Percentiles rank a stretch among this genome's conserved stretches.
phyloP scores from a whole-genome alignment of 345 rosid species.

The Brassica juncea region DNA sequence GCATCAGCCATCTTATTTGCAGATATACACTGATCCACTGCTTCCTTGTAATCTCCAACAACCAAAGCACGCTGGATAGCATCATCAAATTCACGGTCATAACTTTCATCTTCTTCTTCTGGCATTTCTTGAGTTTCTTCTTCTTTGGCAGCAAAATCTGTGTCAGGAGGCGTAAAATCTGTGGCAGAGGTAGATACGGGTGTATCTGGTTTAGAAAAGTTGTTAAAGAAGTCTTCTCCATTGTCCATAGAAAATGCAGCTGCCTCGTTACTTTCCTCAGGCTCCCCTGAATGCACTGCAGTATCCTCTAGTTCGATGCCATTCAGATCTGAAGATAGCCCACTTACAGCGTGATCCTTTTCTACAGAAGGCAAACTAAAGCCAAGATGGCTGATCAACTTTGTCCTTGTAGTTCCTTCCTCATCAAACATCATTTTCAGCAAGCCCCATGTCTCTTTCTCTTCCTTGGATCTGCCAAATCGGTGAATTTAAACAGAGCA shows the following conservation, averaged over 20 bases:
- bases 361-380: slow-evolving; percentile 66
- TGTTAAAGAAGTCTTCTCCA: slow-evolving; percentile 96
- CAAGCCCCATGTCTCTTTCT: slow-evolving; percentile 89
- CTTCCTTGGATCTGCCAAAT: slow-evolving; percentile 70
- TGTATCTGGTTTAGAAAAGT: slow-evolving; percentile 79
- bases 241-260: slow-evolving; percentile 66
- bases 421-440: slow-evolving; percentile 93
- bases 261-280: slow-evolving; percentile 50
- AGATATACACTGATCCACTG: slow-evolving; percentile 83
- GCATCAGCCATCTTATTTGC: slow-evolving; percentile 94
- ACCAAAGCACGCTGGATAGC: slow-evolving; percentile 85
- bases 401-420: slow-evolving; percentile 88
- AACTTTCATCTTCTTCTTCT: slow-evolving; percentile 61
- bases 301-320: slow-evolving; percentile 55
- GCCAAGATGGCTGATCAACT: slow-evolving; percentile 90
- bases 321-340: slow-evolving; percentile 56
- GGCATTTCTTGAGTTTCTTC: slow-evolving; percentile 52
- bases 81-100: slow-evolving; percentile 79
- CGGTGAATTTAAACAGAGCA: slow-evolving; percentile 25
- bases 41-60: slow-evolving; percentile 93
- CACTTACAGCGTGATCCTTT: slow-evolving; percentile 50
- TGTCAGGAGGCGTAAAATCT: slow-evolving; percentile 44
- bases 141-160: slow-evolving; percentile 38
- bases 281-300: slow-evolving; percentile 43
- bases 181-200: slow-evolving; percentile 54